Base-by-base conservation (phyloP, 805 yeast species). In the Limtongozyma cylindracea region DNA sequence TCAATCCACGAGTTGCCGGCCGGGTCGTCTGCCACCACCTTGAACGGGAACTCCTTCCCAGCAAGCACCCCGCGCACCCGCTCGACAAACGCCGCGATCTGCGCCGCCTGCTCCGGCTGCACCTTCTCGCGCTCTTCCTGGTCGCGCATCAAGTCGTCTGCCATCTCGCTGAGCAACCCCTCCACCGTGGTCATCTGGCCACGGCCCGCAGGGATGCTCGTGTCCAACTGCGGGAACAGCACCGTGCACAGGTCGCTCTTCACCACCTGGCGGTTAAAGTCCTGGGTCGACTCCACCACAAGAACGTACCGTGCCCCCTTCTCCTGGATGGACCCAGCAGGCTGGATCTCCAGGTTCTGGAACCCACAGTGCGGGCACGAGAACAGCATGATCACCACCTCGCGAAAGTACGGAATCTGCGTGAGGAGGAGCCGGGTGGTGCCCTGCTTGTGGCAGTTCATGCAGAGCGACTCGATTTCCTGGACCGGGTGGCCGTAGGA, bases 1-100 rank as follows among this genome's bases (percentile, higher is more conserved):
- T 77, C 93, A 24, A 88, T 66, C 92, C 95, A 88, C 4, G 96
- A 84, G 50, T 88, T 88, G 10, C 98, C 98, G 2, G 94, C 62
- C 14, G 98, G 95, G 44, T 88, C 98, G 43, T 82, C 93, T 8
- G 78, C 49, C 12, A 58, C 53, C 21, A 84, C 58, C 0, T 91
- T 73, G 29, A 84, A 37, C 2, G 96, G 96, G 23, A 76, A 44
- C 23, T 59, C 61, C 27, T 69, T 67, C 25, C 78, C 84, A n/a
- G 56, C 54, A 13, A 77, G 49, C 24, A 57, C 61, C 5, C 56
- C 45, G 31, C 53, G 46, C 17, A 84, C 69, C 36, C 61, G 70
- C 12, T 34, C 37, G 25, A 80, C 56, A 27, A 84, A 65, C 12
- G 50, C 64, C 19, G 64, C 71, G 33, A 88, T 78, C 47, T 82